Conservation (phyloP, 108 stramenopile genomes). For the Aurantiochytrium sp. region DNA sequence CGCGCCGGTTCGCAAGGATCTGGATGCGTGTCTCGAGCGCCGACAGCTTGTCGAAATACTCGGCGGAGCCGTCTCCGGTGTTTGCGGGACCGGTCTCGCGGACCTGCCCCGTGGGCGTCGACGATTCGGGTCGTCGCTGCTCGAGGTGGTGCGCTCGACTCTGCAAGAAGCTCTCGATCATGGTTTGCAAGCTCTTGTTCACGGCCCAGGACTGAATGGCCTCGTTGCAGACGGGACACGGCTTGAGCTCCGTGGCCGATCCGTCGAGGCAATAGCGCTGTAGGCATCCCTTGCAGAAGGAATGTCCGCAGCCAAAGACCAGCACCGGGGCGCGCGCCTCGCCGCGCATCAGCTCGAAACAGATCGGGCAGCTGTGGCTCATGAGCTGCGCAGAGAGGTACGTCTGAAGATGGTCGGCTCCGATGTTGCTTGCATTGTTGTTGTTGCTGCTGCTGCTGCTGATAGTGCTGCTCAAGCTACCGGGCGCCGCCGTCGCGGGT, state of each 20-base stretch:
- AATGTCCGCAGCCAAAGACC: neutral
- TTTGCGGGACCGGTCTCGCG: too few species aligned
- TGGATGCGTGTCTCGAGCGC: slow-evolving; percentile 1
- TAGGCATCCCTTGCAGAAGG: neutral
- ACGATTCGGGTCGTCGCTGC: neutral
- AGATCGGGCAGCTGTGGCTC: slow-evolving; percentile 5
- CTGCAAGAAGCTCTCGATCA: neutral
- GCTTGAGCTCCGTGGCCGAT: neutral
- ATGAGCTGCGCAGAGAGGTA: slow-evolving; percentile 13
- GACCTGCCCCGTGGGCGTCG: too few species aligned
- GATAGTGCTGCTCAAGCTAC: neutral
- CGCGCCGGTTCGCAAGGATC: neutral
- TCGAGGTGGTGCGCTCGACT: neutral
- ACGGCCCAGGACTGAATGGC: neutral
- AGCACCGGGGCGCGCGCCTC: neutral
- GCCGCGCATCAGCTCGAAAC: slow-evolving; percentile 25
- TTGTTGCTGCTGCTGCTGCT: neutral
- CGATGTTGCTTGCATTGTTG: neutral
- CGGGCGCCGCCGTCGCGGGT: too few species aligned
- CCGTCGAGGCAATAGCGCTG: neutral
- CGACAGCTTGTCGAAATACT: neutral
- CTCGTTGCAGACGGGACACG: slow-evolving; percentile 25
- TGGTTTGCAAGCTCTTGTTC: neutral
- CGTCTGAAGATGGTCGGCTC: neutral
- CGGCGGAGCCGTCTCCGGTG: neutral